A percentile compares a stretch with the other conserved stretches of the same genome.
These are phyloP conservation scores for Monosporascus sp. DNA, from an alignment of 2,329 filamentous ascomycete species.

Conservation along the genomic window DNA sequence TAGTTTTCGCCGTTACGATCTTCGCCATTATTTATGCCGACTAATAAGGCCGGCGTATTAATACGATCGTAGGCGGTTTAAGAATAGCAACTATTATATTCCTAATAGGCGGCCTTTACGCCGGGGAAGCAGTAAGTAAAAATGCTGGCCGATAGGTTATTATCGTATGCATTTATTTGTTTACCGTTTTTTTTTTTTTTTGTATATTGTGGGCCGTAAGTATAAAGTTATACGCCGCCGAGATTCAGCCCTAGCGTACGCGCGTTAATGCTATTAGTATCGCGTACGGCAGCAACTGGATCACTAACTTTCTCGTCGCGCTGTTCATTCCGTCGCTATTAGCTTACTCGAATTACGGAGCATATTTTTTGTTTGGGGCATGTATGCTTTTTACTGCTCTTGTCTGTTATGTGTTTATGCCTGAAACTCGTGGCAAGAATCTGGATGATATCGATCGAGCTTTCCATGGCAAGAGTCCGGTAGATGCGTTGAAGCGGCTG, in stretches of 20 bases:
- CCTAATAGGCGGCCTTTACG: slow-evolving; percentile 47
- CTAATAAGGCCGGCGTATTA: slow-evolving; percentile 48
- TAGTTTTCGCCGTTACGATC: slow-evolving; percentile 20
- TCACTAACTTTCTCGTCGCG: slow-evolving; percentile 40
- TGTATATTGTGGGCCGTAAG: slow-evolving; percentile 47
- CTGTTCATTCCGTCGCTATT: slow-evolving; percentile 38
- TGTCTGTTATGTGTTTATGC: slow-evolving; percentile 34
- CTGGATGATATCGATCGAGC: slow-evolving; percentile 35
- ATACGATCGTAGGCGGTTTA: slow-evolving; percentile 47
- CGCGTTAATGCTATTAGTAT: slow-evolving; percentile 49
- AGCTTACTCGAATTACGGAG: slow-evolving; percentile 32
- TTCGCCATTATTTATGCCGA: slow-evolving; percentile 43
- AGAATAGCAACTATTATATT: slow-evolving; percentile 44
- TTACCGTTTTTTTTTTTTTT: slow-evolving; percentile 41
- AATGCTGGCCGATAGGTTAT: slow-evolving; percentile 44
- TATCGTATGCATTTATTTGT: slow-evolving; percentile 46
- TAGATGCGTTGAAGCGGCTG: slow-evolving; percentile 34
- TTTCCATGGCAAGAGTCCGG: slow-evolving; percentile 18
- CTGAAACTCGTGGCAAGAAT: slow-evolving; percentile 36
- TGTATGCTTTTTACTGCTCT: slow-evolving; percentile 32
- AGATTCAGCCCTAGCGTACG: slow-evolving; percentile 51
- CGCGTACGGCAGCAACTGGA: slow-evolving; percentile 49
- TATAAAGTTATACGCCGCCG: slow-evolving; percentile 48
- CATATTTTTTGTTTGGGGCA: slow-evolving; percentile 41
- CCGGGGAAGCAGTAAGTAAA: slow-evolving; percentile 32